Base-by-base conservation (phyloP, 208 protist genomes). In the Strigomonas culicis region DNA sequence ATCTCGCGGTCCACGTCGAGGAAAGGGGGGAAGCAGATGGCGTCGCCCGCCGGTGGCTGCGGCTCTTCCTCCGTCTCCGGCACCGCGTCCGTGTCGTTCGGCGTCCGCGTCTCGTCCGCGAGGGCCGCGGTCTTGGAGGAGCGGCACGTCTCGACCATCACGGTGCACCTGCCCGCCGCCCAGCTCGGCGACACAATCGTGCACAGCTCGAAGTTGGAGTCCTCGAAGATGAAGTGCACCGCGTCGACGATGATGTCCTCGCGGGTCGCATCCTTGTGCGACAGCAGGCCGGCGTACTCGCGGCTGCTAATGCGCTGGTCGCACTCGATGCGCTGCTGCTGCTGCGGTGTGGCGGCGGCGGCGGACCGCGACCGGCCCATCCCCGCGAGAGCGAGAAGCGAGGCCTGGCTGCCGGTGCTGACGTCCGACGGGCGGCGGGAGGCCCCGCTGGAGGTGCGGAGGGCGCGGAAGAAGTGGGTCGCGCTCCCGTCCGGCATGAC, bases 251-350 rank as follows among this genome's bases (percentile, higher is more conserved):
- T 68, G 31, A 94, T 81, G 31, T 87, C 77, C 24, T 64, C 72
- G 15, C 77, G 59, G 21, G 63, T 63, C 11, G 52, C 46, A 49
- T 92, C 85, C 17, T 73, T 72, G 69, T 94, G 78, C 24, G 77
- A 47, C 52, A 80, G 65, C 49, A 94, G 68, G 57, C 68, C 77
- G n/a, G 46, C 59, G 70, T 92, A 94, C 74, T 91, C 85, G 44
- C 75, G 79, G 70, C 74, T 81, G 72, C 81, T 88, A 46, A 94
- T 89, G 51, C 78, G 75, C 62, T 88, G n/a, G n/a, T n/a, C 76
- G 22, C 74, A 74, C 60, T 80, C 74, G 22, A 84, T 67, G 41
- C 76, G 71, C 49, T 81, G 68, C 65, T 76, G 71, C 57, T 58
- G 31, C 8, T 43, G 1, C 19, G 6, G 24, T 32, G 22, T 65